These are phyloP conservation scores for Blastomyces gilchristii DNA, from an alignment of 2,329 filamentous ascomycete species.

Conservation along the genomic window DNA sequence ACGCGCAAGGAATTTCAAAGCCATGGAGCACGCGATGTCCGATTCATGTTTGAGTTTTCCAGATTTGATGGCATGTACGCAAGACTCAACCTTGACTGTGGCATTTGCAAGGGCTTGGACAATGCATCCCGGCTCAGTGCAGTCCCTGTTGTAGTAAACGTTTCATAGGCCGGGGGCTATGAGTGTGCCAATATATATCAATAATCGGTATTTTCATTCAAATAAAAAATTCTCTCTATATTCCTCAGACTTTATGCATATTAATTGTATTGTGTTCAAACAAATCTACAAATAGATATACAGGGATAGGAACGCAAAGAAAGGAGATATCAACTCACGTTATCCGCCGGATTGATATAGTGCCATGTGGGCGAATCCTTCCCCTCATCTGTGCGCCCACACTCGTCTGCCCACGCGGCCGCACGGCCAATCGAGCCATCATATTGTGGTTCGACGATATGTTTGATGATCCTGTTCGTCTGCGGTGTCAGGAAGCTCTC, in stretches of 20 bases:
- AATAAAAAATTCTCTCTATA: background rate
- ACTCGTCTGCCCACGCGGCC: slow-evolving; percentile 7
- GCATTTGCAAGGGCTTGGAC: slow-evolving; percentile 36
- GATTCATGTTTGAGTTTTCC: background rate
- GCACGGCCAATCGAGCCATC: slow-evolving; percentile 10
- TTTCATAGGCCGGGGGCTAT: slow-evolving; percentile 16
- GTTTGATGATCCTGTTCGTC: slow-evolving; percentile 1
- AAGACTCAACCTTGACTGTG: slow-evolving; percentile 29
- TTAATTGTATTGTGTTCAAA: background rate
- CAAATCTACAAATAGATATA: background rate
- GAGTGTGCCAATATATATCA: background rate
- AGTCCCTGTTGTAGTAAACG: slow-evolving; percentile 30
- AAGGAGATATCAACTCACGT: background rate
- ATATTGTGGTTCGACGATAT: slow-evolving; percentile 8
- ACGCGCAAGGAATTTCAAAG: slow-evolving; percentile 19
- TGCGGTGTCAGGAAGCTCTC: slow-evolving; percentile 6
- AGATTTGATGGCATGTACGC: slow-evolving; percentile 13
- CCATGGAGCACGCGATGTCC: slow-evolving; percentile 6
- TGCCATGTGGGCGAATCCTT: slow-evolving; percentile 7
- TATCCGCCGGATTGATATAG: slow-evolving; percentile 9
- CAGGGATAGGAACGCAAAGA: background rate
- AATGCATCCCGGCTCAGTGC: slow-evolving; percentile 30
- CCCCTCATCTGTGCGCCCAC: slow-evolving; percentile 7
- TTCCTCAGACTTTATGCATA: background rate
- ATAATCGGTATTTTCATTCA: background rate